Evolutionary conservation across 2,329 filamentous ascomycete species (phyloP).

Genomic region (Pestalotiopsis sp.): DNA sequence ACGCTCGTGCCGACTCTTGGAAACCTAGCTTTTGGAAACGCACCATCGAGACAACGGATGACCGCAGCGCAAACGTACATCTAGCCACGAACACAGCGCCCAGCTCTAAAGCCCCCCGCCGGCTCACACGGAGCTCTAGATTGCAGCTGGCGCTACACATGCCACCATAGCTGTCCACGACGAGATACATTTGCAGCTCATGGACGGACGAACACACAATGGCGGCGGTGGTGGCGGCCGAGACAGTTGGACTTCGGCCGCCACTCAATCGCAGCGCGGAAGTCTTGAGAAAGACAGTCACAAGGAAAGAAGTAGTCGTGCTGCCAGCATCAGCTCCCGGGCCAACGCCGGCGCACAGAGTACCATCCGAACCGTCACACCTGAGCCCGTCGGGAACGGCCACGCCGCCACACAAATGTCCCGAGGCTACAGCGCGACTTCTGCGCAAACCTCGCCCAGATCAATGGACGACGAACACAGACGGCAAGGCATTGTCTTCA

Average conservation of each 20-base stretch:
- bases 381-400: conserved; percentile 52
- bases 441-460: conserved; percentile 50
- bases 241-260: conserved; percentile 29
- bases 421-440: conserved; percentile 37
- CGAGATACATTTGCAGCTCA: conserved; percentile 46
- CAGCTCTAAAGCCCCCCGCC: conserved; percentile 3
- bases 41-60: conserved; percentile 27
- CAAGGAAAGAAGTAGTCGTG: conserved; percentile 20
- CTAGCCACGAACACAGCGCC: conserved; percentile 20
- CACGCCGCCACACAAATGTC: conserved; percentile 24
- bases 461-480: conserved; percentile 48
- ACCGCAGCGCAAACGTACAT: conserved; percentile 19
- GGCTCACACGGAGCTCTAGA: conserved; percentile 23
- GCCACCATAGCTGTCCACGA: conserved; percentile 32
- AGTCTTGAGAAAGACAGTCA: conserved; percentile 24
- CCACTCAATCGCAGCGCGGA: conserved; percentile 27
- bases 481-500: conserved; percentile 63
- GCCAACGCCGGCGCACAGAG: conserved; percentile 33
- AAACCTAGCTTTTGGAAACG: conserved; percentile 20
- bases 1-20: background rate
- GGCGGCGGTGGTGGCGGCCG: conserved; percentile 36
- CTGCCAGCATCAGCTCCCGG: conserved; percentile 24
- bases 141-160: conserved; percentile 27
- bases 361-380: conserved; percentile 68
- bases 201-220: conserved; percentile 46